Conservation (phyloP, 306 rosid species). For the Vigna hirtella region DNA sequence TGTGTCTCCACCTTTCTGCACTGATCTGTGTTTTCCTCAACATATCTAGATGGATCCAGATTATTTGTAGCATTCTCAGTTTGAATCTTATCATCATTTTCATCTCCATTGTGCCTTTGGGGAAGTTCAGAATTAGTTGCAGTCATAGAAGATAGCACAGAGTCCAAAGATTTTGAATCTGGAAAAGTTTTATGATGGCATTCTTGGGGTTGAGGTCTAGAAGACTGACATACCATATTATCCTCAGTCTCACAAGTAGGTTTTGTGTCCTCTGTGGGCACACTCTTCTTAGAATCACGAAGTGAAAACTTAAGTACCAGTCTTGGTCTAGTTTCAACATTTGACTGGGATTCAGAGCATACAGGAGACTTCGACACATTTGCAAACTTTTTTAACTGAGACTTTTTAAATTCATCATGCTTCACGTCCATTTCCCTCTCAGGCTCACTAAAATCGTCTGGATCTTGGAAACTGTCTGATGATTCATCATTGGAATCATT, state of each 20-base stretch:
- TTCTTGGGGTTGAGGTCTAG: slow-evolving; percentile 51
- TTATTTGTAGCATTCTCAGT: slow-evolving; percentile 40
- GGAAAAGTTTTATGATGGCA: slow-evolving; percentile 34
- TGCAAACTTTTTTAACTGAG: slow-evolving; percentile 46
- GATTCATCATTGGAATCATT: slow-evolving; percentile 64
- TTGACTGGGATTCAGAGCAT: slow-evolving; percentile 54
- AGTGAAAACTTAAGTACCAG: slow-evolving; percentile 71
- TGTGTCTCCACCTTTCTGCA: slow-evolving; percentile 50
- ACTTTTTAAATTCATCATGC: slow-evolving; percentile 47
- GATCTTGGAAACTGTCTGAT: slow-evolving; percentile 63
- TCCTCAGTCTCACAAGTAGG: slow-evolving; percentile 47
- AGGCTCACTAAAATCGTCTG: slow-evolving; percentile 54
- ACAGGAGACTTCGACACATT: slow-evolving; percentile 49
- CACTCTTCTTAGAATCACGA: slow-evolving; percentile 68
- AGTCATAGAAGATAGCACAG: slow-evolving; percentile 43
- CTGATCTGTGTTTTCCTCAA: slow-evolving; percentile 47
- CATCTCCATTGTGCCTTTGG: slow-evolving; percentile 43
- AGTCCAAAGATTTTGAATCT: slow-evolving; percentile 41
- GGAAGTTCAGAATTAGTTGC: slow-evolving; percentile 40
- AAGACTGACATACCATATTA: slow-evolving; percentile 51
- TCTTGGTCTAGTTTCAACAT: slow-evolving; percentile 53
- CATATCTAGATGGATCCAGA: slow-evolving; percentile 45
- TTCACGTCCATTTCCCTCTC: slow-evolving; percentile 50
- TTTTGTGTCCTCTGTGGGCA: slow-evolving; percentile 49
- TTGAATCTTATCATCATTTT: slow-evolving; percentile 43